Percentiles rank a stretch among this genome's conserved stretches.
phyloP scores from a whole-genome alignment of 2,329 filamentous ascomycete species.

The Trichoderma guizhouense region DNA sequence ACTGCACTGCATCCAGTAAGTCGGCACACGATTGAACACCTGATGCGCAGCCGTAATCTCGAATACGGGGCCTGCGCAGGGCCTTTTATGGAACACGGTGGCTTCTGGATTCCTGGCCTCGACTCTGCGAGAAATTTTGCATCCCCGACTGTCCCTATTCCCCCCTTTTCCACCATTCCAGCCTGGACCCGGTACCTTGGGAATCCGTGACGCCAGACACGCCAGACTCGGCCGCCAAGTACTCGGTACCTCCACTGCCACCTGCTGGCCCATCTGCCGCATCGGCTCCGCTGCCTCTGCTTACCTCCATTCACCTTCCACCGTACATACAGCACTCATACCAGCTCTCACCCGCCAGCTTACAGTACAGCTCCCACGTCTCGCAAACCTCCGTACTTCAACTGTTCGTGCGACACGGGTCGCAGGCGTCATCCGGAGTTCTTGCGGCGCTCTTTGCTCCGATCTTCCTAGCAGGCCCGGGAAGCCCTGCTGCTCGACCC shows the following conservation, averaged over 20 bases:
- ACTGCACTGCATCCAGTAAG: background rate
- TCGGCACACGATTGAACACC: conserved; percentile 1
- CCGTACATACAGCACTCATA: background rate
- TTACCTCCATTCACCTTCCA: background rate
- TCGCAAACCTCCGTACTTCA: background rate
- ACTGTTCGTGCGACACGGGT: conserved; percentile 13
- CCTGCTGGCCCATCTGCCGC: conserved; percentile 6
- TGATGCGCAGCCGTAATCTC: background rate
- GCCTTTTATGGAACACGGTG: conserved; percentile 1
- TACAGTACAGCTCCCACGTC: background rate
- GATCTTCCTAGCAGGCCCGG: conserved; percentile 6
- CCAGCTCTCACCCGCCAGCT: background rate
- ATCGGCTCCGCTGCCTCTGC: conserved; percentile 10
- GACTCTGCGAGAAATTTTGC: background rate
- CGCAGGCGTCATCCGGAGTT: conserved; percentile 4
- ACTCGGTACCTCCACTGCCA: background rate
- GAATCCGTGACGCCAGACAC: background rate
- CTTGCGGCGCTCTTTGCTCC: background rate
- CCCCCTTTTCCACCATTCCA: background rate
- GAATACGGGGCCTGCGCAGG: background rate
- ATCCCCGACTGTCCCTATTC: background rate
- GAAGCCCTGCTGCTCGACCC: background rate
- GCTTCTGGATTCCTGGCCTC: background rate
- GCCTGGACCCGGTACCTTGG: background rate
- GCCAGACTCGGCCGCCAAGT: background rate